Conservation (phyloP, 1,139 yeast species). For the Lodderomyces pseudojiufengensis region DNA sequence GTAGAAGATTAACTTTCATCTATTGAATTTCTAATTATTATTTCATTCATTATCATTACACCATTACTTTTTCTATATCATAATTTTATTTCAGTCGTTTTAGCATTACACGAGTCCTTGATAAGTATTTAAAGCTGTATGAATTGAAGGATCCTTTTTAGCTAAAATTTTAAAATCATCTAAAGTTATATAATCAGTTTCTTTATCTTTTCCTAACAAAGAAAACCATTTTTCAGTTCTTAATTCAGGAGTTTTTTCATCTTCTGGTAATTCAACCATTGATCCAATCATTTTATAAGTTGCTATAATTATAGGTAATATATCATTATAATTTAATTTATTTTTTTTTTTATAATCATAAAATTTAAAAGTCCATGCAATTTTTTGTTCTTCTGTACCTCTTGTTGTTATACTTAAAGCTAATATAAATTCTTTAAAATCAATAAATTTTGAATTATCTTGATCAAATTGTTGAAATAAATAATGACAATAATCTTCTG, state of each 20-base stretch:
- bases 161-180: conserved; percentile 84
- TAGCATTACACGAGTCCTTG: conserved; percentile 62
- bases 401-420: conserved; percentile 87
- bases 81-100: background rate
- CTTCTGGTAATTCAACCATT: conserved; percentile 89
- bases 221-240: conserved; percentile 79
- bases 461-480: conserved; percentile 87
- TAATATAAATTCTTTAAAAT: conserved; percentile 87
- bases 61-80: background rate
- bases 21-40: no score
- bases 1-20: no score
- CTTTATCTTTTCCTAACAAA: conserved; percentile 65
- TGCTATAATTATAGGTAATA: conserved; percentile 74
- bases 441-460: conserved; percentile 77
- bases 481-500: conserved; percentile 83
- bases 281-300: conserved; percentile 95
- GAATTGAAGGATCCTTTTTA: conserved; percentile 77
- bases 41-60: background rate
- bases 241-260: conserved; percentile 87
- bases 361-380: conserved; percentile 81
- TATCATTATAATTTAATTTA: conserved; percentile 67
- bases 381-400: conserved; percentile 82
- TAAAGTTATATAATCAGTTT: conserved; percentile 59
- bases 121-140: conserved; percentile 74
- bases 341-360: conserved; percentile 85